Evolutionary conservation across 1,284 basidiomycete genomes (phyloP), one percentile per base, ranked within the genome.

Genomic region (Heterobasidion irregulare): DNA sequence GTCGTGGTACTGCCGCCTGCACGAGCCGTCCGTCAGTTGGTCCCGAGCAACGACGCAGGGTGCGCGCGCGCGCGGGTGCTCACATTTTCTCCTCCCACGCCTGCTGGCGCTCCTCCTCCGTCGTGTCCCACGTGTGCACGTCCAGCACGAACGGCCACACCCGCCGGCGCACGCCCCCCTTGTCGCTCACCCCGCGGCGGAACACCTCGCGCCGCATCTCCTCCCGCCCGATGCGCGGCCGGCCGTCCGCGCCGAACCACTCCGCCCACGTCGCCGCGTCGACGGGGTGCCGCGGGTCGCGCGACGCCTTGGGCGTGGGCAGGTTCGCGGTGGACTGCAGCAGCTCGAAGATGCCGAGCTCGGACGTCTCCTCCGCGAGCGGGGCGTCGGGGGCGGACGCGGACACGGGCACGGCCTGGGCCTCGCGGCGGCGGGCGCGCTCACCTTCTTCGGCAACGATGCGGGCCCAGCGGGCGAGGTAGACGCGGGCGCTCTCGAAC

Each of bases 391-490:
- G 26, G 3, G 26, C 26, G 0, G 77, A 71, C 2, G 76, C 68
- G 0, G 77, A 71, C 2, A 76, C 68, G 2, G 82, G 79, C 8
- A 89, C 64, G 0, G 77, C 74, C 62, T 86, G 83, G 0, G 86
- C 83, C 68, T 97, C 93, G 52, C 81, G 78, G 58, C 84, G 74
- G 36, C 94, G 78, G 8, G 92, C 84, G 10, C 90, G 79, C 67
- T 98, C 94, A 7, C 94, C 94, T 67, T 97, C 94, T 70, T 97
- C 94, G 1, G 94, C 96, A 0, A 99, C 96, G 49, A 94, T 86
- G 53, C 94, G 78, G 0, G 97, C 96, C 97, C 97, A 99, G 34
- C 92, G 82, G 1, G 97, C 97, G 8, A 99, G 80, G 68, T 98
- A 99, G 6, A 99, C 92, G 2, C 96, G 77, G 0, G 97, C 96